Evolutionary conservation across 495 filamentous ascomycete species (phyloP).

Genomic region (Neurospora sp.): DNA sequence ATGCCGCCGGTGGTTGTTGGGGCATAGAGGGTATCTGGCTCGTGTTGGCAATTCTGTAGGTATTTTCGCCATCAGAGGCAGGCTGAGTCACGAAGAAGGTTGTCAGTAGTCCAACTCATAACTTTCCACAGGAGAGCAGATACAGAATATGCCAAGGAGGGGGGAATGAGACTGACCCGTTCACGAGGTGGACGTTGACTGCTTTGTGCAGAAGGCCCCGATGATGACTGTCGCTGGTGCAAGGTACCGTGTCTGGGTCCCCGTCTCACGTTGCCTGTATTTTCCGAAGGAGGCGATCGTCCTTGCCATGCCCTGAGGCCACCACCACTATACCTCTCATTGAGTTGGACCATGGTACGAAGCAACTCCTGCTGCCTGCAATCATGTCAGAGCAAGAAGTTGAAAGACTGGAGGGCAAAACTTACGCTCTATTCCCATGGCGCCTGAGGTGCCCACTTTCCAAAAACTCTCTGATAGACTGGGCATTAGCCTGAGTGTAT

Average conservation of each 20-base stretch:
- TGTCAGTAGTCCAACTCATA: neutral
- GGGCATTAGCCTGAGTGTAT: conserved; percentile 1
- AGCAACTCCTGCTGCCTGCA: conserved; percentile 2
- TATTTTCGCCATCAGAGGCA: neutral
- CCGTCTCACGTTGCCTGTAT: conserved; percentile 25
- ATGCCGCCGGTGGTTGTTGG: neutral
- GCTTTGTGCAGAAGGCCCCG: neutral
- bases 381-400: neutral
- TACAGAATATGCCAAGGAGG: neutral
- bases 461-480: conserved; percentile 13
- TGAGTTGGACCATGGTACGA: conserved; percentile 4
- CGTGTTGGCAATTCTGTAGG: neutral
- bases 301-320: conserved; percentile 10
- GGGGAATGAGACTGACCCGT: neutral
- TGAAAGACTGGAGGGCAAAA: neutral
- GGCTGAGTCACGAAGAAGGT: neutral
- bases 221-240: conserved; percentile 6
- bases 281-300: conserved; percentile 29
- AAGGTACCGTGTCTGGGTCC: conserved; percentile 27
- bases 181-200: neutral
- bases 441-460: neutral
- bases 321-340: neutral
- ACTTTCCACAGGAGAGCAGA: neutral
- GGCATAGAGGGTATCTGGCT: neutral
- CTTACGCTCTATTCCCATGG: neutral